Conservation (phyloP, 306 rosid species). For the Fragaria ananassa region DNA sequence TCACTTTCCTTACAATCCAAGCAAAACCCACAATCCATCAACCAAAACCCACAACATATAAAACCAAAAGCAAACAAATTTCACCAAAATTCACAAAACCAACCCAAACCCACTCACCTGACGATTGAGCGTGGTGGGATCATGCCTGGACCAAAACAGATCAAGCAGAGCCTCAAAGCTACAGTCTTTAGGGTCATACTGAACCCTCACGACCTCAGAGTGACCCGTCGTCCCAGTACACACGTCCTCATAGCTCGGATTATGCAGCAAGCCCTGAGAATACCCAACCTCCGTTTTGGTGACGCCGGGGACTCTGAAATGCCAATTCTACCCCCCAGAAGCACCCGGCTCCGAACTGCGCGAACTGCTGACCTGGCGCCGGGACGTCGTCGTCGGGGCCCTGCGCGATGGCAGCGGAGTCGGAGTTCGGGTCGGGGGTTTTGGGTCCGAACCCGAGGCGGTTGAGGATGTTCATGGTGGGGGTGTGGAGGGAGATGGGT, state of each 20-base stretch:
- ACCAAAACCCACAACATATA: background rate
- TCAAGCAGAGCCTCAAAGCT: slow-evolving; percentile 69
- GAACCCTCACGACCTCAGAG: slow-evolving; percentile 81
- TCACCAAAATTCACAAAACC: background rate
- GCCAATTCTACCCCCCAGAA: slow-evolving; percentile 96
- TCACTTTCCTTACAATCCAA: background rate
- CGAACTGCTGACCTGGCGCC: slow-evolving; percentile 78
- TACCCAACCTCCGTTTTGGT: slow-evolving; percentile 88
- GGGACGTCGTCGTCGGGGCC: slow-evolving; percentile 80
- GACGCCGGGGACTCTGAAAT: slow-evolving; percentile 80
- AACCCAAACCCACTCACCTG: slow-evolving; percentile 50
- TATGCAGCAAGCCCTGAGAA: slow-evolving; percentile 65
- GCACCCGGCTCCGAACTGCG: slow-evolving; percentile 94
- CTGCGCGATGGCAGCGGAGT: slow-evolving; percentile 61
- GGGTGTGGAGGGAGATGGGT: slow-evolving; percentile 24
- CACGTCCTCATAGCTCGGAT: slow-evolving; percentile 78
- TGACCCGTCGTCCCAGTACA: slow-evolving; percentile 68
- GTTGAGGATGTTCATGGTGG: slow-evolving; percentile 77
- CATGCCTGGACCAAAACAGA: slow-evolving; percentile 73
- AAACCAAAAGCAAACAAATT: slow-evolving; percentile 1
- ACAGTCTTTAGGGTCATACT: slow-evolving; percentile 70
- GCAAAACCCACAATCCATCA: slow-evolving; percentile 4
- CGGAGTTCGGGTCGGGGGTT: slow-evolving; percentile 40
- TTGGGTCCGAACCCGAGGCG: slow-evolving; percentile 72
- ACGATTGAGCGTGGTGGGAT: slow-evolving; percentile 86